phyloP scores from a whole-genome alignment of 192 early-diverging fungal species.

The Rhizophagus sp. region DNA sequence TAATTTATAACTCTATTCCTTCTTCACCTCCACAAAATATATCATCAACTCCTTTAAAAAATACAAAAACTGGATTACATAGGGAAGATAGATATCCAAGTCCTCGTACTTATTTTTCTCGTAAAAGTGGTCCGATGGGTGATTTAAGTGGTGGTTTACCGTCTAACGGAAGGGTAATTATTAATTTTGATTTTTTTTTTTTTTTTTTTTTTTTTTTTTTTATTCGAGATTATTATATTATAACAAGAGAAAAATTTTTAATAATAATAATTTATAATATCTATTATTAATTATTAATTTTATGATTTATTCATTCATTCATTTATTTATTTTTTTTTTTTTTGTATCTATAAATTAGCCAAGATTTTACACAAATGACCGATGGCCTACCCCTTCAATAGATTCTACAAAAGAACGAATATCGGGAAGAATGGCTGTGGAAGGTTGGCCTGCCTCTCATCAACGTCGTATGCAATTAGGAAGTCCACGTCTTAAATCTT shows the following conservation, averaged over 20 bases:
- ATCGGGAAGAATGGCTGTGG: background rate
- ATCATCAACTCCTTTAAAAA: background rate
- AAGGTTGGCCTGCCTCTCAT: constrained; percentile 24
- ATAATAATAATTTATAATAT: too few species aligned
- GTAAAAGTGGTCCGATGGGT: background rate
- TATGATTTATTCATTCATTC: too few species aligned
- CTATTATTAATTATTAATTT: too few species aligned
- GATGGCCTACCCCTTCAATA: constrained; percentile 11
- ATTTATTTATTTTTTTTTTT: too few species aligned
- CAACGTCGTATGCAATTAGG: constrained; percentile 26
- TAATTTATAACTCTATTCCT: background rate
- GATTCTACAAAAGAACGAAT: constrained; percentile 16
- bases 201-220: too few species aligned
- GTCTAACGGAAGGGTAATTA: constrained; percentile 11
- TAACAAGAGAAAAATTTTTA: too few species aligned
- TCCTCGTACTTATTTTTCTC: constrained; percentile 6
- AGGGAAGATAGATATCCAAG: constrained; percentile 23
- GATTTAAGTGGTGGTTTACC: constrained; percentile 19
- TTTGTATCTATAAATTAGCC: background rate
- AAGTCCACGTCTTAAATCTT: constrained; percentile 26
- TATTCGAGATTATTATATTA: too few species aligned
- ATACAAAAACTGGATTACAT: background rate
- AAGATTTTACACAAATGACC: constrained; percentile 19
- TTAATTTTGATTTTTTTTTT: too few species aligned
- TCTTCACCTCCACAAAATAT: background rate